Percentiles rank a stretch among this genome's conserved stretches.
These are phyloP conservation scores for Kwoniella sp. DNA, from an alignment of 768 basidiomycete genomes.

Conservation along the genomic window DNA sequence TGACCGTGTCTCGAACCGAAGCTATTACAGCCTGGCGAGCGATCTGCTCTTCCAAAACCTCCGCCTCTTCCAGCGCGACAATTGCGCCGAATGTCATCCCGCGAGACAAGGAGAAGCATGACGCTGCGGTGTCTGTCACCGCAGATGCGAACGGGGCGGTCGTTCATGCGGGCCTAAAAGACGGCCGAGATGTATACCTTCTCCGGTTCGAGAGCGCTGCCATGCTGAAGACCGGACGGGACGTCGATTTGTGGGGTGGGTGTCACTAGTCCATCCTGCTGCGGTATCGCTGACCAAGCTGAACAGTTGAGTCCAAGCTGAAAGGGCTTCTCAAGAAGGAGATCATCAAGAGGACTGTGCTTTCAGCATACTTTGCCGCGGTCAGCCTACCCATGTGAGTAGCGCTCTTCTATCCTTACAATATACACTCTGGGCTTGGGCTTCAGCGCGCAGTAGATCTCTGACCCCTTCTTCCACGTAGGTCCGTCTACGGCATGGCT, in stretches of 20 bases:
- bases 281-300: not conserved
- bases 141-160: not conserved
- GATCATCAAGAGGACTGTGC: constrained; percentile 53
- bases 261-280: not conserved
- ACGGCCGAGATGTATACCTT: constrained; percentile 52
- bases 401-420: not conserved
- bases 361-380: constrained; percentile 53
- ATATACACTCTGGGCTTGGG: no score
- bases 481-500: constrained; percentile 48
- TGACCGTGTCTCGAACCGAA: constrained; percentile 51
- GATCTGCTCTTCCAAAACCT: constrained; percentile 24
- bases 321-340: constrained; percentile 48
- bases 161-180: constrained; percentile 20
- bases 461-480: constrained; percentile 3
- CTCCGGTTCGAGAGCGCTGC: constrained; percentile 49
- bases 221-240: constrained; percentile 42
- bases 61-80: constrained; percentile 1
- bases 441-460: no score
- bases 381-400: constrained; percentile 45
- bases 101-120: not conserved
- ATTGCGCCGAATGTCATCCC: constrained; percentile 1
- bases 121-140: not conserved
- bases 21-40: constrained; percentile 48
- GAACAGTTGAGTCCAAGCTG: constrained; percentile 46
- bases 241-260: constrained; percentile 39